A percentile compares a stretch with the other conserved stretches of the same genome.
Evolutionary conservation across 1,284 basidiomycete species (phyloP).

Genomic region (Takashimella tepidaria): DNA sequence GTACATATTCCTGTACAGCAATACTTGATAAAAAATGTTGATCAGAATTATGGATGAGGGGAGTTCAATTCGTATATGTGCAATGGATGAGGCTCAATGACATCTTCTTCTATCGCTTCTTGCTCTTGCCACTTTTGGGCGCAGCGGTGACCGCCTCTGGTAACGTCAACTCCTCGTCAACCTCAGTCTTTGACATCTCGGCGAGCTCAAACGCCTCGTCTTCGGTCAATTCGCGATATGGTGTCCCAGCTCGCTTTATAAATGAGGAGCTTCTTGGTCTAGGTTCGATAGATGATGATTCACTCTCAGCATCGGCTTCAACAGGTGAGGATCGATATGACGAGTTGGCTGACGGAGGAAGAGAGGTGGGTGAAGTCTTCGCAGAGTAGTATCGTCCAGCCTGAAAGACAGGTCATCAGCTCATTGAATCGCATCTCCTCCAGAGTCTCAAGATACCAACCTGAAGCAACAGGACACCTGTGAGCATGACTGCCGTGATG

Average conservation of each 20-base stretch:
- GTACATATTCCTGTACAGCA: not conserved
- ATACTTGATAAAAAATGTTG: not conserved
- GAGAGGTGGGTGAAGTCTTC: constrained; percentile 10
- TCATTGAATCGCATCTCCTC: not conserved
- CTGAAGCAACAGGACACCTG: constrained; percentile 44
- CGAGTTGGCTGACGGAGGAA: constrained; percentile 7
- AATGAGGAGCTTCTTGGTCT: constrained; percentile 4
- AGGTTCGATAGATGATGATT: not conserved
- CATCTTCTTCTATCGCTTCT: not conserved
- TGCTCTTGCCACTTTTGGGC: not conserved
- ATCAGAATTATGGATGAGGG: too few species aligned
- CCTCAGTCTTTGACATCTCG: not conserved
- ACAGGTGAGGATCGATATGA: constrained; percentile 14
- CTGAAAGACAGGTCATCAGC: constrained; percentile 13
- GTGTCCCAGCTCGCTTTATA: constrained; percentile 29
- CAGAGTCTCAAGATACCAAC: constrained; percentile 13
- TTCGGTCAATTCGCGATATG: constrained; percentile 41
- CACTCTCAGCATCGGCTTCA: constrained; percentile 4
- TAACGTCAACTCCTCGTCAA: not conserved
- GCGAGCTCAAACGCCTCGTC: constrained; percentile 34
- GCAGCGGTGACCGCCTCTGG: not conserved
- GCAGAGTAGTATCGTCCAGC: constrained; percentile 40
- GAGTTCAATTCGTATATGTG: too few species aligned
- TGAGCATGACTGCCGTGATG: constrained; percentile 46
- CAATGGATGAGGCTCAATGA: too few species aligned